phyloP scores from a whole-genome alignment of 73 alveolate genomes.

The Halteria grandinella region DNA sequence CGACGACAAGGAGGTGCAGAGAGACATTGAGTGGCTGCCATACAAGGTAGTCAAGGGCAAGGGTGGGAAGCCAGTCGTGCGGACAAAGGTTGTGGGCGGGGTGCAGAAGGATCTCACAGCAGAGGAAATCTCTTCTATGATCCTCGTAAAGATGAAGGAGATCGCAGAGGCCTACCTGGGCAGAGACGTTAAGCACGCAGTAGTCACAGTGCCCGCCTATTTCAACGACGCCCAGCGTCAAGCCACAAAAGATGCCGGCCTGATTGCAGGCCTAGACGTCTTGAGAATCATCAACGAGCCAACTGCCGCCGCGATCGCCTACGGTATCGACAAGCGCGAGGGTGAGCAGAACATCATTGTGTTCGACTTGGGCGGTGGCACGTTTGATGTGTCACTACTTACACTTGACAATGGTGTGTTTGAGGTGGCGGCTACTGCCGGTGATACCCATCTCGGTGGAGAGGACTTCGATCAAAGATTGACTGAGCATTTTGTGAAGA shows the following conservation, averaged over 20 bases:
- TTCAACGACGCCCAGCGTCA: slow-evolving; percentile 94
- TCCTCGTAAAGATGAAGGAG: slow-evolving; percentile 83
- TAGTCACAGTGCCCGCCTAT: too few species aligned
- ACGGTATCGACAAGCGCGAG: slow-evolving; percentile 45
- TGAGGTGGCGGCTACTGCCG: slow-evolving; percentile 64
- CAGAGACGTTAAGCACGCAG: slow-evolving; percentile 92
- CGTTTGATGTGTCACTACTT: slow-evolving; percentile 69
- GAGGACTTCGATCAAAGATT: slow-evolving; percentile 30
- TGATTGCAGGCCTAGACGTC: slow-evolving; percentile 60
- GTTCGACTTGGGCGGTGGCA: slow-evolving; percentile 77
- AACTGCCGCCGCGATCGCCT: slow-evolving; percentile 82
- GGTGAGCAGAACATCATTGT: slow-evolving; percentile 52
- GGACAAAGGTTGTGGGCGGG: slow-evolving; percentile 68
- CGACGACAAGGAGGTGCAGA: slow-evolving; percentile 80
- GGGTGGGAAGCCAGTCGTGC: slow-evolving; percentile 91
- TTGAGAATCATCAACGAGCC: slow-evolving; percentile 75
- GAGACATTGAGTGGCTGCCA: slow-evolving; percentile 88
- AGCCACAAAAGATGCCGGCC: slow-evolving; percentile 54
- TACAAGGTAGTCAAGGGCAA: slow-evolving; percentile 79
- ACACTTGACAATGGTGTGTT: slow-evolving; percentile 56
- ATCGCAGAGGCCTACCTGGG: slow-evolving; percentile 92
- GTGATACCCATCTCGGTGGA: slow-evolving; percentile 72
- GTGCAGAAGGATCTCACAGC: slow-evolving; percentile 86
- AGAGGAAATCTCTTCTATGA: too few species aligned
- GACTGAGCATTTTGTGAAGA: background rate